A percentile compares a stretch with the other conserved stretches of the same genome.
phyloP scores from a whole-genome alignment of 495 filamentous ascomycete species.

The Penicillium nucicola region DNA sequence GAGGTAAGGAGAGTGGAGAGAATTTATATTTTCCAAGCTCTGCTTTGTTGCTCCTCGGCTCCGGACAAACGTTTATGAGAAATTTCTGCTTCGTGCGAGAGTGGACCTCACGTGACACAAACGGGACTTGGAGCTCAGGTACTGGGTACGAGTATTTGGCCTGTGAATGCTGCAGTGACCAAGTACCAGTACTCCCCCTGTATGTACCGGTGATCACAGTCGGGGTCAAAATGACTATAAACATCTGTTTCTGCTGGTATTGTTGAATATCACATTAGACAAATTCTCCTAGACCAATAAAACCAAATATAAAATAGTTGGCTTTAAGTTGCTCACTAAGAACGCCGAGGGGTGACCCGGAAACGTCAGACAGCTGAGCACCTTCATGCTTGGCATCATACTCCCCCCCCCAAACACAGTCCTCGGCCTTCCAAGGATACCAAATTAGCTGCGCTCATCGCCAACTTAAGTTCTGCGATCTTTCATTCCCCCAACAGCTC shows the following conservation, averaged over 20 bases:
- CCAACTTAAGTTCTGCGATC: neutral
- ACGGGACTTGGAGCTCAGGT: no score
- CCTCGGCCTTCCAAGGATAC: neutral
- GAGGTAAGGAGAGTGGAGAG: neutral
- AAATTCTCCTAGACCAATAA: no score
- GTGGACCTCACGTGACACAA: constrained; percentile 11
- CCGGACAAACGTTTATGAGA: constrained; percentile 23
- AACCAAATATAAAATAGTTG: no score
- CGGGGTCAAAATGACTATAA: no score
- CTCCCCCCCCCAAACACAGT: constrained; percentile 2
- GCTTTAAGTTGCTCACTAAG: no score
- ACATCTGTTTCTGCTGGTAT: no score
- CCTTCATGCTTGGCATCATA: constrained; percentile 18
- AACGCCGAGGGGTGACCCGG: constrained; percentile 8
- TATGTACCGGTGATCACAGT: no score
- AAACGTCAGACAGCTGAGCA: constrained; percentile 24
- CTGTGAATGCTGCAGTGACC: no score
- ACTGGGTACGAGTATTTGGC: no score
- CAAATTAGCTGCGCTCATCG: neutral
- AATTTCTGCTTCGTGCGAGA: constrained; percentile 5
- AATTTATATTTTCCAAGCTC: constrained; percentile 25
- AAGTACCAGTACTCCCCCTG: no score
- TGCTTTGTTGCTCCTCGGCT: constrained; percentile 16
- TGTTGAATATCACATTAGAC: no score
- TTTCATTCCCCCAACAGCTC: neutral